A percentile compares a stretch with the other conserved stretches of the same genome.
These are phyloP conservation scores for Rossbeevera mucosa DNA, from an alignment of 768 basidiomycete genomes.

Conservation along the genomic window DNA sequence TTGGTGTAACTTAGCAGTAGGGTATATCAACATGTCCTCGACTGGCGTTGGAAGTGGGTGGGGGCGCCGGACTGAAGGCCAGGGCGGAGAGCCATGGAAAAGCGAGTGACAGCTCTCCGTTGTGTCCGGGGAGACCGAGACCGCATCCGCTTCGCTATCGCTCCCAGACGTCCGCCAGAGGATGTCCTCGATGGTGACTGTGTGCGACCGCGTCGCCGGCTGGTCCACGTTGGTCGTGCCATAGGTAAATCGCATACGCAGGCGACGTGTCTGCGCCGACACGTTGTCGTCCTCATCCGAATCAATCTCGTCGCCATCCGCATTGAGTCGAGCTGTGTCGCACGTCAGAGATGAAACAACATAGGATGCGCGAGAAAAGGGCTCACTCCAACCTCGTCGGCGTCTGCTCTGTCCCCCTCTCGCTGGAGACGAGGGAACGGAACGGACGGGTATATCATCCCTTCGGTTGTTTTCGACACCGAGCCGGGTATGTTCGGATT, in stretches of 20 bases:
- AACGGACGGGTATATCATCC: conserved; percentile 6
- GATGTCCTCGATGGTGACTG: conserved; percentile 24
- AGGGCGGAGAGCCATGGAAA: conserved; percentile 13
- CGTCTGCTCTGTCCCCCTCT: conserved; percentile 23
- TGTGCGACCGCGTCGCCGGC: conserved; percentile 27
- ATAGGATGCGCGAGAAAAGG: neutral
- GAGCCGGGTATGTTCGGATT: conserved; percentile 4
- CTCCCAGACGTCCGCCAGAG: conserved; percentile 24
- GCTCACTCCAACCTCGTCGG: conserved; percentile 33
- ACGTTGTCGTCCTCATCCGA: conserved; percentile 51
- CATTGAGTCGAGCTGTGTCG: conserved; percentile 33
- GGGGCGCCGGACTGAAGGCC: conserved; percentile 16
- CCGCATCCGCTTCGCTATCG: conserved; percentile 17
- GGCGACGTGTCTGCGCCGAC: conserved; percentile 49
- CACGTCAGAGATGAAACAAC: conserved; percentile 6
- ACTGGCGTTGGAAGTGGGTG: conserved; percentile 56
- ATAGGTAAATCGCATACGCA: conserved; percentile 36
- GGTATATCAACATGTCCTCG: conserved; percentile 43
- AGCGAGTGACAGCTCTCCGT: conserved; percentile 16
- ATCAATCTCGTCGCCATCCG: conserved; percentile 61
- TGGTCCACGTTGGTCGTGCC: conserved; percentile 20
- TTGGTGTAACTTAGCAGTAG: conserved; percentile 7
- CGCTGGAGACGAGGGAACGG: conserved; percentile 8
- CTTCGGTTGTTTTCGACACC: conserved; percentile 8
- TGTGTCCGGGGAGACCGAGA: conserved; percentile 18